Evolutionary conservation across 2,329 filamentous ascomycete genomes (phyloP).

Genomic region (Fusarium sp.): DNA sequence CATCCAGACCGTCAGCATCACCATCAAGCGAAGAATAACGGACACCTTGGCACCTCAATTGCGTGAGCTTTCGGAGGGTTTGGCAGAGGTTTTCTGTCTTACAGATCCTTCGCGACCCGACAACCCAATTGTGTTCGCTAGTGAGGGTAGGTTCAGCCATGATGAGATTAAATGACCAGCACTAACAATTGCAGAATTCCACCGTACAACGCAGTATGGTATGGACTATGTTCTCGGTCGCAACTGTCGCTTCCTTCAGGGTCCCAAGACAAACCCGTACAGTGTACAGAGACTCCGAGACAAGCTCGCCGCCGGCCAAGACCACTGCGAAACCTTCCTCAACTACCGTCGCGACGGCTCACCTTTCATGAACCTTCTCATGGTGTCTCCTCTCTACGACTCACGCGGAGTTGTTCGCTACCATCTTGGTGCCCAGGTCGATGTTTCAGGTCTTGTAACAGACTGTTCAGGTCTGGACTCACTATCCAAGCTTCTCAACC

Average conservation of each 20-base stretch:
- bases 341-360: constrained; percentile 84
- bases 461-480: constrained; percentile 74
- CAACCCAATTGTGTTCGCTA: constrained; percentile 82
- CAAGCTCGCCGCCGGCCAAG: constrained; percentile 71
- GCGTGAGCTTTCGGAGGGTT: constrained; percentile 76
- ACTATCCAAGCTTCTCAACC: constrained; percentile 60
- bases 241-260: constrained; percentile 84
- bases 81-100: constrained; percentile 82
- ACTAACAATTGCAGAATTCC: constrained; percentile 67
- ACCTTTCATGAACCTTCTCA: constrained; percentile 81
- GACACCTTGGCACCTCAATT: constrained; percentile 74
- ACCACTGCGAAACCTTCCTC: constrained; percentile 79
- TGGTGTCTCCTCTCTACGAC: constrained; percentile 78
- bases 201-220: constrained; percentile 80
- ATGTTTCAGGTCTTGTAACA: constrained; percentile 75
- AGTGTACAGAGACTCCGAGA: constrained; percentile 72
- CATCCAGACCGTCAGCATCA: constrained; percentile 75
- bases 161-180: accelerated
- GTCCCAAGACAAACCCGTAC: constrained; percentile 74
- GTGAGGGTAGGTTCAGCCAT: constrained; percentile 67
- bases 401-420: constrained; percentile 75
- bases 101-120: constrained; percentile 79
- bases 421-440: constrained; percentile 77
- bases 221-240: constrained; percentile 78
- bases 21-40: constrained; percentile 75